Conservation (phyloP, 2,329 filamentous ascomycete species). For the Aureobasidium sp. region DNA sequence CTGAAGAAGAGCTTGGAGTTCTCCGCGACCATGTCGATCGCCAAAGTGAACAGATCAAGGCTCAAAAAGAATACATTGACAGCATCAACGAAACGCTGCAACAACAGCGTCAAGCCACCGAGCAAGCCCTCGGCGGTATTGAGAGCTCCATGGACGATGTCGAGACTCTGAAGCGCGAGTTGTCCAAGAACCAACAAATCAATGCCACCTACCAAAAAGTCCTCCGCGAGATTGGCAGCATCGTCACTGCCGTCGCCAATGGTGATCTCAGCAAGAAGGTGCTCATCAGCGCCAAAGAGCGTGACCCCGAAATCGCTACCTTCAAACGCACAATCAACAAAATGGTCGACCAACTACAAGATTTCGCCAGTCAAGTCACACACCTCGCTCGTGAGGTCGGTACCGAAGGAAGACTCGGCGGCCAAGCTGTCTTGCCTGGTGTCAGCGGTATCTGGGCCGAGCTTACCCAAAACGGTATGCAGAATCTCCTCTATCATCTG, state of each 20-base stretch:
- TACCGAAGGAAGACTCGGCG: constrained; percentile 87
- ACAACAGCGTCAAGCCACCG: constrained; percentile 76
- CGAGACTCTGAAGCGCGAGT: constrained; percentile 78
- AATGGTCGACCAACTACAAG: constrained; percentile 97
- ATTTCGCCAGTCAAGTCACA: constrained; percentile 94
- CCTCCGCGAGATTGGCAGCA: constrained; percentile 89
- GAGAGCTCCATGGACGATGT: constrained; percentile 84
- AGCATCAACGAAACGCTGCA: constrained; percentile 78
- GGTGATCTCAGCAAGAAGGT: constrained; percentile 96
- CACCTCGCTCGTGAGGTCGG: constrained; percentile 91
- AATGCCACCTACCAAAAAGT: constrained; percentile 99
- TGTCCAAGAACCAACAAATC: constrained; percentile 95
- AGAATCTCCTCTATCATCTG: background rate
- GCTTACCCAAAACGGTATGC: constrained; percentile 56
- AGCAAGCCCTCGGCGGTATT: constrained; percentile 66
- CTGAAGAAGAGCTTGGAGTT: constrained; percentile 74
- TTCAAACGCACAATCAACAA: constrained; percentile 98
- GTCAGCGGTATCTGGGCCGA: constrained; percentile 98
- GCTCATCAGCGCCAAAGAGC: constrained; percentile 87
- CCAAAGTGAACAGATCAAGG: constrained; percentile 84
- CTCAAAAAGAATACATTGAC: constrained; percentile 75
- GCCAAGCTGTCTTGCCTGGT: constrained; percentile 85
- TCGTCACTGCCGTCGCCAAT: constrained; percentile 90
- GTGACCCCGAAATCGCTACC: constrained; percentile 95
- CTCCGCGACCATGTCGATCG: constrained; percentile 86